These are phyloP conservation scores for Larix kaempferi DNA, from an alignment of 75 land plant species.

Conservation along the genomic window DNA sequence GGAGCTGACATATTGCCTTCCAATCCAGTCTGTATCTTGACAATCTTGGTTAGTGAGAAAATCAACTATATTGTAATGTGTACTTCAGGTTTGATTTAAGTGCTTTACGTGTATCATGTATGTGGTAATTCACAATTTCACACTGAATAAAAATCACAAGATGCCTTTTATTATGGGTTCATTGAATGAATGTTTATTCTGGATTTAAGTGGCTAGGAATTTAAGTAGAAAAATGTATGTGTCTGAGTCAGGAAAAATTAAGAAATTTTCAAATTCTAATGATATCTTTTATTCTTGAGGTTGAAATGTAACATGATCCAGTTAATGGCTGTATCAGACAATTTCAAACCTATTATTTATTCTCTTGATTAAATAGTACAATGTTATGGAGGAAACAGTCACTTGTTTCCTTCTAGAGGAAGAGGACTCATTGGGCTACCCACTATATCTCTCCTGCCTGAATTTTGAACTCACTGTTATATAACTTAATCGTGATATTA, in stretches of 20 bases:
- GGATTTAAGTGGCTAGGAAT: not conserved
- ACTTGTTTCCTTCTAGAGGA: not conserved
- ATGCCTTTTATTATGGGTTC: not conserved
- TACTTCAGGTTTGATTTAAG: not conserved
- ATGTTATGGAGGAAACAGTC: not conserved
- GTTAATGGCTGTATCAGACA: not conserved
- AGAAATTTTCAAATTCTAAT: not conserved
- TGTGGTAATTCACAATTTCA: not conserved
- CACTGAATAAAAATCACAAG: not conserved
- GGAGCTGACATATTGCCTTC: slow-evolving; percentile 12
- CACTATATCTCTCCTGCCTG: not conserved
- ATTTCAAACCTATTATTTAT: no score
- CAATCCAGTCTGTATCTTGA: slow-evolving; percentile 19
- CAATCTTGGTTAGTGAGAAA: slow-evolving; percentile 11
- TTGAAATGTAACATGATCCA: not conserved
- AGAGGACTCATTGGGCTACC: not conserved
- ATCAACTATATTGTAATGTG: not conserved
- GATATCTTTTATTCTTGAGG: not conserved
- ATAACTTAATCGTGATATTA: no score
- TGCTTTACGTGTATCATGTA: not conserved
- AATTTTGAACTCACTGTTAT: no score
- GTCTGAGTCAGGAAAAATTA: not conserved
- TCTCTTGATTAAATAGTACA: no score
- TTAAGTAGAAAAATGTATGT: not conserved
- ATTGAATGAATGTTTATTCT: not conserved